Base-by-base conservation (phyloP, 345 rosid genomes). In the Heritiera fomes region DNA sequence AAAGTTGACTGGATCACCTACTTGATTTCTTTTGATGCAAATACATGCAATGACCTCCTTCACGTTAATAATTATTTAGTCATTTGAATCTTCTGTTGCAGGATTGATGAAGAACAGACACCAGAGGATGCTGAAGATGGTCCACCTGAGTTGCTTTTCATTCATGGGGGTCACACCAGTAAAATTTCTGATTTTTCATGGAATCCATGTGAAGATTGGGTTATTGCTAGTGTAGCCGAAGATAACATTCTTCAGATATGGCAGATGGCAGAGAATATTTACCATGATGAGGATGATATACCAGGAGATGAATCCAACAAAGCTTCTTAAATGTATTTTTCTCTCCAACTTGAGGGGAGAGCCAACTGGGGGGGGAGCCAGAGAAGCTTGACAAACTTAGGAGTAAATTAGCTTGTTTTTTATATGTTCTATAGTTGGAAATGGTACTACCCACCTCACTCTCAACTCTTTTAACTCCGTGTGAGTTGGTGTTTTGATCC, bases 131-230 rank as follows among this genome's bases (percentile, higher is more conserved):
- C 95, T 23, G 97, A 94, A 85, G 99, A 97, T 74, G 99, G 99
- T n/a, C 99, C 98, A 3, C 98, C 99, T 0, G 99, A 97, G 87
- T 83, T 97, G 88, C 94, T 97, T 32, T 97, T 94, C 88, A 93
- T 94, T 78, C 99, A 97, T 72, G 99, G 99, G 28, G 99, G 98
- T 65, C 99, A 97, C 81, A 97, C 99, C 1, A 91, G 99, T 87
- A 97, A 97, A 87, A 91, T 97, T 58, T 94, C 99, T 11, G 98
- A 94, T 84, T 97, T 97, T 82, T 94, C 99, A 7, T 96, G 99
- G 99, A 96, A 96, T 86, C 98, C 99, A 2, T 92, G 98, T 79
- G 98, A 96, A 82, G 99, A 96, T 80, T 96, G 99, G 99, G 98
- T 96, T 50, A 58, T 96, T 50, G 87, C 97, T 34, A 96, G 99